Percentiles rank a stretch among this genome's conserved stretches.
These are phyloP conservation scores for Dryas octopetala DNA, from an alignment of 306 rosid species.

Conservation along the genomic window DNA sequence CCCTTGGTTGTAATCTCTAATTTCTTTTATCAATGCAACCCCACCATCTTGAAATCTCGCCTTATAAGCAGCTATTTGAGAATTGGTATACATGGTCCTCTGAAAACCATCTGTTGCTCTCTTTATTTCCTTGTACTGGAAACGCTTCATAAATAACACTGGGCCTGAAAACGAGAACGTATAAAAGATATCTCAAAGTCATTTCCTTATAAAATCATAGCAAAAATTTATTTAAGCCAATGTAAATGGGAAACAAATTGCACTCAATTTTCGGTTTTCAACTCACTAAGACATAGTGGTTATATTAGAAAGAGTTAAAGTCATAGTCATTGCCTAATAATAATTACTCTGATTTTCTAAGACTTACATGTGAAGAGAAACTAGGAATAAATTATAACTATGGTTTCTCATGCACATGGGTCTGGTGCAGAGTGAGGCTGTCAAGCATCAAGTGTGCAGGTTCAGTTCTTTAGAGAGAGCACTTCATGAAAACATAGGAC, in stretches of 20 bases:
- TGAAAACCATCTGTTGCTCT: conserved; percentile 76
- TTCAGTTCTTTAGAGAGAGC: background rate
- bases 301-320: background rate
- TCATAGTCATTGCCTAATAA: background rate
- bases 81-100: conserved; percentile 55
- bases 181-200: conserved; percentile 5
- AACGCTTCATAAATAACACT: conserved; percentile 51
- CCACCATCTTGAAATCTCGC: conserved; percentile 69
- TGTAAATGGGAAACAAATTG: background rate
- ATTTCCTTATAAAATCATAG: background rate
- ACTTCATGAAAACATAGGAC: background rate
- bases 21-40: conserved; percentile 69
- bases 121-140: conserved; percentile 67
- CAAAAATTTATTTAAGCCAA: background rate
- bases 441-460: too few relatives aligned
- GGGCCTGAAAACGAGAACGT: conserved; percentile 50
- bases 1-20: conserved; percentile 43
- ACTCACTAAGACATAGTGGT: background rate
- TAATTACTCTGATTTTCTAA: background rate
- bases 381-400: background rate
- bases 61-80: conserved; percentile 59
- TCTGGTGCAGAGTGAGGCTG: background rate
- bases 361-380: background rate
- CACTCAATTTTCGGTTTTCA: background rate
- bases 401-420: background rate